phyloP scores from a whole-genome alignment of 768 basidiomycete species.

The Mycena vitilis region DNA sequence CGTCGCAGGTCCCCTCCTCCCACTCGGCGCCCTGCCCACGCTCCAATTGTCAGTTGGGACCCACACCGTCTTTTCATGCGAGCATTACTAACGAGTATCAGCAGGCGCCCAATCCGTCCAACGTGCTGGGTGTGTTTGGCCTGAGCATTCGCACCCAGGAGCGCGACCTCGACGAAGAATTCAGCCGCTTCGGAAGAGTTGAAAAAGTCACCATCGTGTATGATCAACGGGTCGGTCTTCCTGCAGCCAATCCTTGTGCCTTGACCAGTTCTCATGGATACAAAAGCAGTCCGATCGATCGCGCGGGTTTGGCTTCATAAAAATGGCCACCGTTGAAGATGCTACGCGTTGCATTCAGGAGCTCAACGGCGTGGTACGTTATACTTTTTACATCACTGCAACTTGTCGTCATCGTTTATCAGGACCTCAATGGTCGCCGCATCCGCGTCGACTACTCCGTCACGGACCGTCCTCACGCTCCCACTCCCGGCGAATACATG shows the following conservation, averaged over 20 bases:
- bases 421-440: constrained; percentile 95
- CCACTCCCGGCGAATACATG: constrained; percentile 99
- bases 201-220: constrained; percentile 98
- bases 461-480: constrained; percentile 92
- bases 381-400: constrained; percentile 6
- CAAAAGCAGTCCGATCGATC: constrained; percentile 86
- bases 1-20: constrained; percentile 70
- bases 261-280: constrained; percentile 32
- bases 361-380: constrained; percentile 88
- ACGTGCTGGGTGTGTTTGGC: constrained; percentile 97
- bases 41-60: constrained; percentile 72
- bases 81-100: constrained; percentile 52
- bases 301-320: constrained; percentile 97
- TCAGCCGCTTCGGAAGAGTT: constrained; percentile 87
- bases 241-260: neutral
- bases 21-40: constrained; percentile 74
- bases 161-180: constrained; percentile 94
- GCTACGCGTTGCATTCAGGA: constrained; percentile 89
- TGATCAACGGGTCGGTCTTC: constrained; percentile 86
- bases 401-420: constrained; percentile 14
- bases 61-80: constrained; percentile 25
- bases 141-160: constrained; percentile 95
- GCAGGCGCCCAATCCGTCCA: constrained; percentile 90
- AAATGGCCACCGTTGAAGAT: constrained; percentile 90
- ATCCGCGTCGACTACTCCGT: constrained; percentile 98